Evolutionary conservation across 1,284 basidiomycete species (phyloP), one percentile per base, ranked within the genome.

Genomic region (Ustilago curta): DNA sequence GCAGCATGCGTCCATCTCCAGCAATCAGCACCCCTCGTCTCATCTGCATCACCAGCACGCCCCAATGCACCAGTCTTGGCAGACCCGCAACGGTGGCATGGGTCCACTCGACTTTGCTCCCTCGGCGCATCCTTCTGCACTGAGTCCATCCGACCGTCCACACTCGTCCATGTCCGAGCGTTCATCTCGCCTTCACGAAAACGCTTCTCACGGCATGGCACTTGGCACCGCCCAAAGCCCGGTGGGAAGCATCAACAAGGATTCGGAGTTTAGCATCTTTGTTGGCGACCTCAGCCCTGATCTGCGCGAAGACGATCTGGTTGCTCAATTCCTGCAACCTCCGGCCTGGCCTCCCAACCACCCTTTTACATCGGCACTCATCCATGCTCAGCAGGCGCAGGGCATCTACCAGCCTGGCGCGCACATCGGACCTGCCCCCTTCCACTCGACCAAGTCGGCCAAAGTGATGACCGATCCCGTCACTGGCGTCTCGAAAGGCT

Each of bases 291-390:
- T 83, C 4, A 73, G 70, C 27, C 73, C 75, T 3, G 77, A 81
- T 35, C 59, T 83, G 35, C 76, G 73, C 31, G 81, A 84, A 35
- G 78, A 81, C 18, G 83, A 84, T 55, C 57, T 83, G 3, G 73
- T 82, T 0, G 58, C 59, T 5, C 78, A 80, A 52, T 84, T 84
- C 63, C 29, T 77, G n/a, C 65, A 76, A 23, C 81, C 82, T 0
- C 79, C 82, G 3, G 32, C 70, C 1, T 84, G 79, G 81, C 80
- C 78, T 7, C 51, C 68, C 31, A 60, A 59, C 27, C 82, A 84
- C 32, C 80, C 80, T 0, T 77, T 79, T 40, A 71, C 79, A 6
- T 79, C 81, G 25, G 75, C 73, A 2, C 73, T 76, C 23, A 60
- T 73, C 16, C 73, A 82, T 40, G 77, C 77, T 5, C 82, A 81